phyloP scores from a whole-genome alignment of 192 early-diverging fungal genomes.

The Geosiphon pyriformis region DNA sequence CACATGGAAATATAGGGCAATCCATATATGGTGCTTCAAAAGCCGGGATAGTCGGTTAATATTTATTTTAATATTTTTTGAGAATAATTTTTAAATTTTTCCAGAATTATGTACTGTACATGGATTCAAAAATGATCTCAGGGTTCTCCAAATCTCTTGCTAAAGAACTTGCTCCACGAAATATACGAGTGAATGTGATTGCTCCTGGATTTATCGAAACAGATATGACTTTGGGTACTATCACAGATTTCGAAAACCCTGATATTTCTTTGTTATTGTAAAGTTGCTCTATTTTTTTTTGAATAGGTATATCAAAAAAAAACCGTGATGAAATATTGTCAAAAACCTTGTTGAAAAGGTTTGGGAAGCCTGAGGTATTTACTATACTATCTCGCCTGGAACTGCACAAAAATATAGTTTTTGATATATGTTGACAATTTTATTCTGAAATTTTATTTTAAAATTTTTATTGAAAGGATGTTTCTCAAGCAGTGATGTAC shows the following conservation, averaged over 20 bases:
- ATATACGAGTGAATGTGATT: slow-evolving; percentile 75
- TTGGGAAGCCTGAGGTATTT: slow-evolving; percentile 48
- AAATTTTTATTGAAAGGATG: too few relatives aligned
- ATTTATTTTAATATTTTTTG: neutral
- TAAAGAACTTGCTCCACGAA: slow-evolving; percentile 65
- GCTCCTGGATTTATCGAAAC: slow-evolving; percentile 87
- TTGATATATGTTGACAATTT: neutral
- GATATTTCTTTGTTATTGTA: neutral
- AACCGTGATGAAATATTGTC: slow-evolving; percentile 37
- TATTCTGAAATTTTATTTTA: too few relatives aligned
- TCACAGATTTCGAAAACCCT: neutral
- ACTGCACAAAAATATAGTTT: neutral
- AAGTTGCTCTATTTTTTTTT: neutral
- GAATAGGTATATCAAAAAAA: slow-evolving; percentile 35
- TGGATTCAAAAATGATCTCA: slow-evolving; percentile 22
- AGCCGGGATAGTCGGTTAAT: slow-evolving; percentile 77
- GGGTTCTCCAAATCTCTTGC: slow-evolving; percentile 82
- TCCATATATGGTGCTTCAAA: slow-evolving; percentile 80
- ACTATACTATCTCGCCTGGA: neutral
- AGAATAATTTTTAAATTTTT: neutral
- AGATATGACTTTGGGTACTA: slow-evolving; percentile 62
- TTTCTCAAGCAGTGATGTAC: slow-evolving; percentile 55
- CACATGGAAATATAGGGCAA: slow-evolving; percentile 64
- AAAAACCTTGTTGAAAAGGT: slow-evolving; percentile 46
- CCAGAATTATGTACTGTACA: neutral